Evolutionary conservation across 768 basidiomycete species (phyloP).

Genomic region (Suillus occidentalis): DNA sequence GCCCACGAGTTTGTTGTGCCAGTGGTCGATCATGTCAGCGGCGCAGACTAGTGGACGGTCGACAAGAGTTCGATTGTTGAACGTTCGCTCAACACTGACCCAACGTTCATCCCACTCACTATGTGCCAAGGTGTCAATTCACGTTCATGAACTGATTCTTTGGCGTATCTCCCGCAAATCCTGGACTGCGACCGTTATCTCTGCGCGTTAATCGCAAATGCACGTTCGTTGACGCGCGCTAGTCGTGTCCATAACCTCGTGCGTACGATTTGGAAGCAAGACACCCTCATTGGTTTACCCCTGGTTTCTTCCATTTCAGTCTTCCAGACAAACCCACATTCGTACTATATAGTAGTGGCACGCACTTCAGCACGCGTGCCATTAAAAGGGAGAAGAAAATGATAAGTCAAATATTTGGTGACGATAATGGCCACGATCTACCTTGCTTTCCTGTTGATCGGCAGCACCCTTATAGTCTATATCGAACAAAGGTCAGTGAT

Average conservation of each 20-base stretch:
- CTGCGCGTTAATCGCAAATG: conserved; percentile 1
- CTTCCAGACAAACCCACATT: neutral
- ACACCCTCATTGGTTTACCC: neutral
- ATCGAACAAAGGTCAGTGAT: conserved; percentile 19
- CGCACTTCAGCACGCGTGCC: neutral
- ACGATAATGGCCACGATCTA: conserved; percentile 9
- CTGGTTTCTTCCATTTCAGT: neutral
- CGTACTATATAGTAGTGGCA: neutral
- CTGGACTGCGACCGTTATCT: neutral
- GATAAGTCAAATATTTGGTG: neutral
- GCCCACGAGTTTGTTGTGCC: neutral
- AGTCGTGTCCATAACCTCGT: conserved; percentile 6
- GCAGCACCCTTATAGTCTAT: conserved; percentile 18
- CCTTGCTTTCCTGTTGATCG: conserved; percentile 22
- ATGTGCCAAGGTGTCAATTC: neutral
- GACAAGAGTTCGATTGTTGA: neutral
- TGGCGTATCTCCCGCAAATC: neutral
- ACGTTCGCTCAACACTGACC: neutral
- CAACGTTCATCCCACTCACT: neutral
- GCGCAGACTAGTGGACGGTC: neutral
- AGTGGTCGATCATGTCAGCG: neutral
- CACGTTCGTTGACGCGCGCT: conserved; percentile 4
- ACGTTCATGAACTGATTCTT: neutral
- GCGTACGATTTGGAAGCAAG: conserved; percentile 1
- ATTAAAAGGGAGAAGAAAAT: neutral